Conservation (phyloP, 306 rosid genomes). For the Trifolium repens region DNA sequence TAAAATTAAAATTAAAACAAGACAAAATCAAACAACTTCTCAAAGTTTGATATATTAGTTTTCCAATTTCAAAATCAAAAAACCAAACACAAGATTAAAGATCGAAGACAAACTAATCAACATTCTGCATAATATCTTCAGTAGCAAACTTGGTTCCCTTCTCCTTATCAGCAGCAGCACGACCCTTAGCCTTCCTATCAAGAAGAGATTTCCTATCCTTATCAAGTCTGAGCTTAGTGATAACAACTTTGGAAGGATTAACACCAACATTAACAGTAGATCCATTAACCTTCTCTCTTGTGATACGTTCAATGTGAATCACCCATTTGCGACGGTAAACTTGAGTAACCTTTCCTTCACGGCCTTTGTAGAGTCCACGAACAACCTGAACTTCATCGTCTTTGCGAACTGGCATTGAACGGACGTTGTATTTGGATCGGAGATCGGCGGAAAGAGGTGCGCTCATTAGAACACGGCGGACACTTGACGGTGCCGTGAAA, state of each 20-base stretch:
- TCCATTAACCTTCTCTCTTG: conserved; percentile 89
- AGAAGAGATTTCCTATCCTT: conserved; percentile 85
- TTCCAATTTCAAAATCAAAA: not conserved
- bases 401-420: conserved; percentile 82
- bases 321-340: conserved; percentile 90
- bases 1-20: conserved; percentile 15
- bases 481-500: conserved; percentile 87
- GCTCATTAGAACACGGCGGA: conserved; percentile 83
- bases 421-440: conserved; percentile 76
- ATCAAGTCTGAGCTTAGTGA: conserved; percentile 80
- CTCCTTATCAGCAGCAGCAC: conserved; percentile 88
- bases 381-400: conserved; percentile 89
- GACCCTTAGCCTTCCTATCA: conserved; percentile 89
- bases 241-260: conserved; percentile 73
- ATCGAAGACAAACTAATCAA: conserved; percentile 48
- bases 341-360: conserved; percentile 87
- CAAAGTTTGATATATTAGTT: not conserved
- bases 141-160: conserved; percentile 89
- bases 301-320: conserved; percentile 86
- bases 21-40: conserved; percentile 12
- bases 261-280: conserved; percentile 89
- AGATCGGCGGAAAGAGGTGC: conserved; percentile 77
- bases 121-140: conserved; percentile 84
- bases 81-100: not conserved
- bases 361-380: conserved; percentile 83